These are phyloP conservation scores for Wickerhamomyces chaumierensis DNA, from an alignment of 805 yeast species.

Conservation along the genomic window DNA sequence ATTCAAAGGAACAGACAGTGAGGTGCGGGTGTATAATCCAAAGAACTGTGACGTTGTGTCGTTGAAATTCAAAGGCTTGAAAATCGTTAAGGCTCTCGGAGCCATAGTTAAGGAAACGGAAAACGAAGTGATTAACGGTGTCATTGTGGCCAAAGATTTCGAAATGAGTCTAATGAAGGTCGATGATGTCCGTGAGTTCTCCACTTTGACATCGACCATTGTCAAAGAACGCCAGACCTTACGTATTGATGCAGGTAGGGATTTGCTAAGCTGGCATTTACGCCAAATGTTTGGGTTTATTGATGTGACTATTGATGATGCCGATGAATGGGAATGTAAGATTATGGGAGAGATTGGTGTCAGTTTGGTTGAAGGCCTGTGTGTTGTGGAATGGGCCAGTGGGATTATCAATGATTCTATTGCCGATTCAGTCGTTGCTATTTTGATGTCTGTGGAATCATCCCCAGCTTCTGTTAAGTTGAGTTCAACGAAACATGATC, in stretches of 20 bases:
- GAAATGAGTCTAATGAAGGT: slow-evolving; percentile 74
- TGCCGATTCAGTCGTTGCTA: slow-evolving; percentile 90
- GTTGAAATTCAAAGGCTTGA: slow-evolving; percentile 71
- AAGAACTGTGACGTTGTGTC: slow-evolving; percentile 74
- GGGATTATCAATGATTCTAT: slow-evolving; percentile 83
- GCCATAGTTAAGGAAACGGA: slow-evolving; percentile 37
- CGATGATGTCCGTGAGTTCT: slow-evolving; percentile 79
- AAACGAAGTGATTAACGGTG: slow-evolving; percentile 56
- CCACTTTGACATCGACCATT: slow-evolving; percentile 76
- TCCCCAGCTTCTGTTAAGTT: slow-evolving; percentile 91
- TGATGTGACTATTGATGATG: slow-evolving; percentile 47
- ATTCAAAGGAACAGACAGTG: slow-evolving; percentile 76
- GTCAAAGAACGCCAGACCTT: slow-evolving; percentile 75
- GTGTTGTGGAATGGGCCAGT: slow-evolving; percentile 83
- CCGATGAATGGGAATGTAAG: slow-evolving; percentile 35
- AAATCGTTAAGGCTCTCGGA: slow-evolving; percentile 71
- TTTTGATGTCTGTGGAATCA: slow-evolving; percentile 82
- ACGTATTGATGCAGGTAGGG: slow-evolving; percentile 69
- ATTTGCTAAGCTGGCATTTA: slow-evolving; percentile 78
- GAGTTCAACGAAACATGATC: slow-evolving; percentile 38
- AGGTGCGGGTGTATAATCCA: slow-evolving; percentile 86
- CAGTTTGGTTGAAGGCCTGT: slow-evolving; percentile 34
- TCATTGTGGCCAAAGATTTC: slow-evolving; percentile 83
- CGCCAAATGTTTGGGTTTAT: slow-evolving; percentile 91
- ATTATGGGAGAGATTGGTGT: slow-evolving; percentile 57